Base-by-base conservation (phyloP, 2,329 filamentous ascomycete genomes). In the Mycosphaerella sp. region DNA sequence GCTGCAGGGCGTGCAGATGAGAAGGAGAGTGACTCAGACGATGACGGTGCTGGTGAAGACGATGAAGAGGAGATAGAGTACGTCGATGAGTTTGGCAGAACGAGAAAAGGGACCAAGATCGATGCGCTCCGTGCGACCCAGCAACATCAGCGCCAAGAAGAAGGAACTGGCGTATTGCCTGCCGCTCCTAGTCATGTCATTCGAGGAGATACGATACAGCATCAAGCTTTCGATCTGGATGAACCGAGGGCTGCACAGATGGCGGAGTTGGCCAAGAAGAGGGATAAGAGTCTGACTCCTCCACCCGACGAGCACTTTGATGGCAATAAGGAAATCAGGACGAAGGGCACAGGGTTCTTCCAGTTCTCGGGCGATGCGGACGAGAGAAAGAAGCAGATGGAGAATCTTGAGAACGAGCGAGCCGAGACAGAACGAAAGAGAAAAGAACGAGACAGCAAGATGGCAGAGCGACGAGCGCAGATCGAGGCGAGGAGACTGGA, bases 311-410 rank as follows among this genome's bases (percentile, higher is more conserved):
- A 79, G 64, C 92, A 97, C 72, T 98, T 97, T 72, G 87, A 96
- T 69, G 89, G 89, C 1, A 80, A 81, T 57, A 80, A 79, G 57
- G 93, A 98, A 77, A 83, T 95, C 46, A 78, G 93, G 57, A 89
- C 83, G 43, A 92, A 93, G 64, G 93, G 93, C 3, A 88, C 87
- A 0, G 93, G 88, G 0, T 98, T 97, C 73, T 96, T 90, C 74
- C 84, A 86, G 53, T 97, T 98, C 68, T 89, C 85, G 55, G 81
- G 80, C 60, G 86, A 95, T 69, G 84, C 86, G 66, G 83, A 80
- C 60, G 76, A 77, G 59, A 72, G 80, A 45, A 76, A 84, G 66
- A 71, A 72, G 64, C 88, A 97, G 77, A 95, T 97, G 88, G 78
- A 81, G 61, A 79, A 78, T 43, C 74, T 96, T 52, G 79, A 82